phyloP scores from a whole-genome alignment of 2,329 filamentous ascomycete genomes.

The Colletotrichum sublineola region DNA sequence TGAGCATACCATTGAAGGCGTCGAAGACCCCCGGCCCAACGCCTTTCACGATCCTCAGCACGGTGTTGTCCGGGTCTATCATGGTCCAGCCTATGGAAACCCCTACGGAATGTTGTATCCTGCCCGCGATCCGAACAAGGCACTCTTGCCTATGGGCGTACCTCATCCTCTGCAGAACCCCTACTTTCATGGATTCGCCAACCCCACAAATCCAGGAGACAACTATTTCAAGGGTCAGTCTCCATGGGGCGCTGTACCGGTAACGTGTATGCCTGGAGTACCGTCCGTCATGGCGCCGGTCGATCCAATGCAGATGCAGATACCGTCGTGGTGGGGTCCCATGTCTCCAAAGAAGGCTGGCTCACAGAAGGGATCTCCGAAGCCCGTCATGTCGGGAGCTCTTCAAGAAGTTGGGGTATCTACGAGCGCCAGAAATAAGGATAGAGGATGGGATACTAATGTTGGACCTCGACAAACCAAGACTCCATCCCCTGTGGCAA shows the following conservation, averaged over 20 bases:
- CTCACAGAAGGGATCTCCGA: conserved; percentile 20
- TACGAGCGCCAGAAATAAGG: conserved; percentile 36
- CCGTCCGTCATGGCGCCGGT: conserved; percentile 22
- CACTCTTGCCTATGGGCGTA: conserved; percentile 56
- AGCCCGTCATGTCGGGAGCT: conserved; percentile 34
- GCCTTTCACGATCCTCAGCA: conserved; percentile 69
- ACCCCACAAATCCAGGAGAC: conserved; percentile 41
- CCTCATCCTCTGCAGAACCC: conserved; percentile 60
- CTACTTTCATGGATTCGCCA: conserved; percentile 57
- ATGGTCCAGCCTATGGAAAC: conserved; percentile 68
- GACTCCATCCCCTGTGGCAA: conserved; percentile 10
- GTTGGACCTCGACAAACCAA: conserved; percentile 26
- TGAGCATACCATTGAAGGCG: conserved; percentile 67
- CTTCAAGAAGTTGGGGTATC: conserved; percentile 12
- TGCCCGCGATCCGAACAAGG: conserved; percentile 48
- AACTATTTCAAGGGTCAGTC: conserved; percentile 28
- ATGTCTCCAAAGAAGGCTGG: conserved; percentile 16
- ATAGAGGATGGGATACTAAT: conserved; percentile 43
- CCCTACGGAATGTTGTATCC: conserved; percentile 63
- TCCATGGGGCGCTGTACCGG: conserved; percentile 32
- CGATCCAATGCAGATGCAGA: conserved; percentile 31
- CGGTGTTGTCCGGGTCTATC: conserved; percentile 68
- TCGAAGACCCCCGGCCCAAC: conserved; percentile 69
- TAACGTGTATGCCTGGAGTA: conserved; percentile 31
- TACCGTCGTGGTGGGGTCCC: conserved; percentile 22